Conservation (phyloP, 306 rosid genomes). For the Vigna unguiculata region DNA sequence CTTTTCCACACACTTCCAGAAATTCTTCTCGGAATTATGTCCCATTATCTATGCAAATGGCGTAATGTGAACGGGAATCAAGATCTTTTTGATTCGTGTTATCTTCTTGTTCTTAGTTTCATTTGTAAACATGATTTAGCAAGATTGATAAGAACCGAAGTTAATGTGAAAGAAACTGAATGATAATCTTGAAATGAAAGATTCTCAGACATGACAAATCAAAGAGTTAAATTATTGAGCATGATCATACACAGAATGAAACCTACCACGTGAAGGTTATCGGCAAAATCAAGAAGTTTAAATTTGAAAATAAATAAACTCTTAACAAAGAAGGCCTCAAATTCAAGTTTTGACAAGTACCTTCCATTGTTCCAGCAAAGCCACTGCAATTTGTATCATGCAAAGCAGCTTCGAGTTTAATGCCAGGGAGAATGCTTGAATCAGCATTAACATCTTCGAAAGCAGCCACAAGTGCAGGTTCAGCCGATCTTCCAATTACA, state of each 20-base stretch:
- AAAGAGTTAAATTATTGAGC: conserved; percentile 20
- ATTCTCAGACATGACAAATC: conserved; percentile 2
- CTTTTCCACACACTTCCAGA: conserved; percentile 1
- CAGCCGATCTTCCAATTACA: conserved; percentile 74
- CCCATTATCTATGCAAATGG: background rate
- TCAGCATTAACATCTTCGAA: conserved; percentile 71
- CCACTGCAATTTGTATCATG: conserved; percentile 85
- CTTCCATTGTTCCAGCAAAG: conserved; percentile 78
- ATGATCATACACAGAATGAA: background rate
- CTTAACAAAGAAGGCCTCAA: conserved; percentile 27
- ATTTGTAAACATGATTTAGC: background rate
- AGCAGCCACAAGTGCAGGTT: conserved; percentile 66
- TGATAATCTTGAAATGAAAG: conserved; percentile 22
- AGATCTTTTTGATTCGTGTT: background rate
- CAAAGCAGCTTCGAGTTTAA: conserved; percentile 47
- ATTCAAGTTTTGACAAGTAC: conserved; percentile 55
- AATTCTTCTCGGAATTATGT: conserved; percentile 3
- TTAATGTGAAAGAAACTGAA: conserved; percentile 12
- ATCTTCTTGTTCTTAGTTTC: background rate
- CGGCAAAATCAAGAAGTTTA: background rate
- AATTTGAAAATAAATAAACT: conserved; percentile 19
- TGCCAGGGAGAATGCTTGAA: conserved; percentile 58
- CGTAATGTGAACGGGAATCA: background rate
- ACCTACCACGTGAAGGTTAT: conserved; percentile 4
- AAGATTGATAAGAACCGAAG: conserved; percentile 12